These are phyloP conservation scores for Raffaelea deltoideospora DNA, from an alignment of 2,329 filamentous ascomycete genomes.

Conservation along the genomic window DNA sequence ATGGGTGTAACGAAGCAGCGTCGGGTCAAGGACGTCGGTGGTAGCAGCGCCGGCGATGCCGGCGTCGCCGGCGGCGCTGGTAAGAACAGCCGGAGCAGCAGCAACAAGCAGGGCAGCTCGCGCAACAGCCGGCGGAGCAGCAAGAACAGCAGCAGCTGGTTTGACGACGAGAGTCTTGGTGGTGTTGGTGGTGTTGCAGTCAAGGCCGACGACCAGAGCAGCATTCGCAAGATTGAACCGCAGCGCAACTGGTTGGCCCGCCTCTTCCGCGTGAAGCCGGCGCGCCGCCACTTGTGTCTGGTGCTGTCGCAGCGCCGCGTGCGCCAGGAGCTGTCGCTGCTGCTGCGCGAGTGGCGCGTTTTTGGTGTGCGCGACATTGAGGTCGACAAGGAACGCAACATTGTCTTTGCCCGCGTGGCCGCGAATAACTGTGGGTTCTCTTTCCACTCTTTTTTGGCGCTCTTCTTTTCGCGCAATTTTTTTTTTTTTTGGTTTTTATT, in stretches of 20 bases:
- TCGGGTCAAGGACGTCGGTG: too few species aligned
- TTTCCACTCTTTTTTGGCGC: too few species aligned
- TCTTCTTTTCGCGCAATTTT: too few species aligned
- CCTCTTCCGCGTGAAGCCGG: slow-evolving; percentile 80
- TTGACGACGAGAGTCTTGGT: too few species aligned
- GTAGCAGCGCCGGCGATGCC: too few species aligned
- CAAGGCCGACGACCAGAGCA: slow-evolving; percentile 16
- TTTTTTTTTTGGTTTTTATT: too few species aligned
- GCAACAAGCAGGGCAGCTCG: too few species aligned
- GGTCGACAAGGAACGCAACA: slow-evolving; percentile 63
- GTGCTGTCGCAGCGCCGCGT: slow-evolving; percentile 55
- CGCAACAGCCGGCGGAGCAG: too few species aligned
- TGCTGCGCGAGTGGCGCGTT: slow-evolving; percentile 66
- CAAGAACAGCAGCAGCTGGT: slow-evolving; percentile 16
- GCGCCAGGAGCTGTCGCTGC: slow-evolving; percentile 58
- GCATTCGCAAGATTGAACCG: slow-evolving; percentile 43
- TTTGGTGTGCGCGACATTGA: slow-evolving; percentile 70
- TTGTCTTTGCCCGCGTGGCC: slow-evolving; percentile 65
- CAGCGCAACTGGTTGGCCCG: slow-evolving; percentile 80
- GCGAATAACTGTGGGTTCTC: slow-evolving; percentile 52
- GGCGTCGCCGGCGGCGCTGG: too few species aligned
- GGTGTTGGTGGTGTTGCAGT: too few species aligned
- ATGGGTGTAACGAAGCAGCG: too few species aligned
- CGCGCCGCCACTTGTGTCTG: slow-evolving; percentile 60
- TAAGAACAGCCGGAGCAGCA: too few species aligned